Conservation (phyloP, 2,329 filamentous ascomycete species). For the Fusarium stilboides region DNA sequence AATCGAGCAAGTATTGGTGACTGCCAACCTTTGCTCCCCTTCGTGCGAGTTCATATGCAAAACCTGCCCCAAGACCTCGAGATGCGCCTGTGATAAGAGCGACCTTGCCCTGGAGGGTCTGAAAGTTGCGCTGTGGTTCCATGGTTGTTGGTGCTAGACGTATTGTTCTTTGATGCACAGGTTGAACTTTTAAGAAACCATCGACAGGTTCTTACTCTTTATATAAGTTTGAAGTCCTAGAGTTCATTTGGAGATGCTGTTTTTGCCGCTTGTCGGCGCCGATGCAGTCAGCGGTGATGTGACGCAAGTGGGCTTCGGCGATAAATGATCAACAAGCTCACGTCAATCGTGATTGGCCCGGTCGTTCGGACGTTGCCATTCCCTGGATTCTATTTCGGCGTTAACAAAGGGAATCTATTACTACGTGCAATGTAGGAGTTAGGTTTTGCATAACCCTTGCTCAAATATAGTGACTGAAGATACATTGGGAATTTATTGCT, state of each 20-base stretch:
- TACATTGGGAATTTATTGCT: too few species aligned
- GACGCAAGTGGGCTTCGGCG: conserved; percentile 28
- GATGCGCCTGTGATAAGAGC: conserved; percentile 35
- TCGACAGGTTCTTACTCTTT: neutral
- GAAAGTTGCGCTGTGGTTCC: conserved; percentile 12
- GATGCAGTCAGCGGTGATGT: neutral
- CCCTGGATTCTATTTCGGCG: conserved; percentile 14
- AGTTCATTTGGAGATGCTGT: neutral
- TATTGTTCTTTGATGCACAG: fast-evolving
- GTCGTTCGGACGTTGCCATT: fast-evolving
- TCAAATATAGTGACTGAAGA: too few species aligned
- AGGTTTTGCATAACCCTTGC: too few species aligned
- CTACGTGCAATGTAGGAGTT: too few species aligned
- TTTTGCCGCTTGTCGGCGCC: neutral
- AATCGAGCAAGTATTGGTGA: fast-evolving
- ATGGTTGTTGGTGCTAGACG: neutral
- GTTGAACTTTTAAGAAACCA: neutral
- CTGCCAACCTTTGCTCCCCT: conserved; percentile 31
- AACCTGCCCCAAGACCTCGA: conserved; percentile 30
- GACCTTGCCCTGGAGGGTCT: conserved; percentile 35
- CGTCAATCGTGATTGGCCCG: neutral
- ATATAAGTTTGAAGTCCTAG: neutral
- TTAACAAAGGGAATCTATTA: neutral
- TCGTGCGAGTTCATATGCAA: conserved; percentile 30
- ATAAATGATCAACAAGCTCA: conserved; percentile 1